phyloP scores from a whole-genome alignment of 345 rosid genomes.

The Aquilaria malaccensis region DNA sequence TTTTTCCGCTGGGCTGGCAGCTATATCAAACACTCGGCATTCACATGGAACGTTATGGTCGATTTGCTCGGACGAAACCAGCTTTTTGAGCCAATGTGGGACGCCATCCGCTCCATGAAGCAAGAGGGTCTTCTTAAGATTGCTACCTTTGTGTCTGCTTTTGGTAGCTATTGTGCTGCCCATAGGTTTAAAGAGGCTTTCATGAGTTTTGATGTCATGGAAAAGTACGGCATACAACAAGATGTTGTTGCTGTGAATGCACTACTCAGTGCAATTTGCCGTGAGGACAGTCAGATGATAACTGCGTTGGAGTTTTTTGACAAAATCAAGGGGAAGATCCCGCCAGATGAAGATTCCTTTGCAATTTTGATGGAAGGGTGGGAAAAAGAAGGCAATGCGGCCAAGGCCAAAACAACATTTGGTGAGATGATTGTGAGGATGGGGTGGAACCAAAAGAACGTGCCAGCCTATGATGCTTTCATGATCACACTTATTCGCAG shows the following conservation, averaged over 20 bases:
- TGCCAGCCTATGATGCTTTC: slow-evolving; percentile 32
- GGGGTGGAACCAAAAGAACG: slow-evolving; percentile 31
- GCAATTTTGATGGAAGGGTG: slow-evolving; percentile 53
- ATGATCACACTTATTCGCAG: slow-evolving; percentile 32
- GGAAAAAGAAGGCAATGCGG: slow-evolving; percentile 48
- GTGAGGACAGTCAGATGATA: slow-evolving; percentile 23
- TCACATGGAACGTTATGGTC: slow-evolving; percentile 49
- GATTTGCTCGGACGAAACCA: slow-evolving; percentile 51
- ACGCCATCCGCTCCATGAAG: slow-evolving; percentile 44
- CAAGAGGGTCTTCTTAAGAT: slow-evolving; percentile 24
- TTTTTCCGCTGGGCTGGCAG: slow-evolving; percentile 50
- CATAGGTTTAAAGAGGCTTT: slow-evolving; percentile 32
- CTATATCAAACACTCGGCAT: slow-evolving; percentile 22
- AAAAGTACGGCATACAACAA: slow-evolving; percentile 32
- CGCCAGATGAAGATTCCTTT: slow-evolving; percentile 41
- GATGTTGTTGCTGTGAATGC: slow-evolving; percentile 46
- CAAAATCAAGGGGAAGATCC: slow-evolving; percentile 27
- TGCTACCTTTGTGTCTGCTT: slow-evolving; percentile 30
- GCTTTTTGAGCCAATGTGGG: slow-evolving; percentile 56
- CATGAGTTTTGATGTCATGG: slow-evolving; percentile 53
- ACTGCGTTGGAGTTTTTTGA: slow-evolving; percentile 37
- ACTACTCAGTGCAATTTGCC: slow-evolving; percentile 40
- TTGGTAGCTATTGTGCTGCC: slow-evolving; percentile 36
- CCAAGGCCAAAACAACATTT: slow-evolving; percentile 40
- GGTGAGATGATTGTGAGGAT: slow-evolving; percentile 37